Percentiles rank a stretch among this genome's conserved stretches.
These are phyloP conservation scores for Nyctanthes arbortristis DNA, from an alignment of 257 asterid species.

Conservation along the genomic window DNA sequence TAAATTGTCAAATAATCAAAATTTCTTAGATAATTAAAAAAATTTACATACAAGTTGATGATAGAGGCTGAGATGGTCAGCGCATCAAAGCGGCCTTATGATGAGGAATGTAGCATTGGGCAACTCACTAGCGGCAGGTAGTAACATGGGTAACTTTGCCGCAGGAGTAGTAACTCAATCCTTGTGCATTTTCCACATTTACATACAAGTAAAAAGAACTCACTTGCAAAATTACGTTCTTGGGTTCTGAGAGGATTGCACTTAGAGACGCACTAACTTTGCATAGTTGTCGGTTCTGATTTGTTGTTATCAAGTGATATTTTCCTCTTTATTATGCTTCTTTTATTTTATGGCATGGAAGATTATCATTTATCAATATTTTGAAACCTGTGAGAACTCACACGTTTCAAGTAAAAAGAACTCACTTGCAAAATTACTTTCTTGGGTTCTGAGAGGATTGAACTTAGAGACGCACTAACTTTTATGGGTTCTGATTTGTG, in stretches of 20 bases:
- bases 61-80: too few relatives aligned
- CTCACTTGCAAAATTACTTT: background rate
- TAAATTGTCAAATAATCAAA: too few relatives aligned
- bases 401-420: constrained; percentile 6
- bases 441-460: background rate
- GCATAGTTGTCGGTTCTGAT: background rate
- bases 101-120: too few relatives aligned
- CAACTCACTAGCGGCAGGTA: too few relatives aligned
- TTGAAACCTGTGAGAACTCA: background rate
- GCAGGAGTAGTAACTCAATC: too few relatives aligned
- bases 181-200: too few relatives aligned
- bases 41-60: too few relatives aligned
- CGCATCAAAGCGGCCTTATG: too few relatives aligned
- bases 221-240: background rate
- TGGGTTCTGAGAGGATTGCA: background rate
- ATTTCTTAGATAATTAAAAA: too few relatives aligned
- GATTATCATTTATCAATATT: background rate
- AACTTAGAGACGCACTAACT: background rate
- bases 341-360: constrained; percentile 1
- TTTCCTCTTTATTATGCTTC: background rate
- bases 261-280: background rate
- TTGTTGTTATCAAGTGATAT: background rate
- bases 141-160: too few relatives aligned
- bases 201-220: background rate
- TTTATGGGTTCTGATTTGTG: background rate